A percentile compares a stretch with the other conserved stretches of the same genome.
Conservation (phyloP, 225 moss, liverwort and hornwort genomes). For the Asterella californica region DNA sequence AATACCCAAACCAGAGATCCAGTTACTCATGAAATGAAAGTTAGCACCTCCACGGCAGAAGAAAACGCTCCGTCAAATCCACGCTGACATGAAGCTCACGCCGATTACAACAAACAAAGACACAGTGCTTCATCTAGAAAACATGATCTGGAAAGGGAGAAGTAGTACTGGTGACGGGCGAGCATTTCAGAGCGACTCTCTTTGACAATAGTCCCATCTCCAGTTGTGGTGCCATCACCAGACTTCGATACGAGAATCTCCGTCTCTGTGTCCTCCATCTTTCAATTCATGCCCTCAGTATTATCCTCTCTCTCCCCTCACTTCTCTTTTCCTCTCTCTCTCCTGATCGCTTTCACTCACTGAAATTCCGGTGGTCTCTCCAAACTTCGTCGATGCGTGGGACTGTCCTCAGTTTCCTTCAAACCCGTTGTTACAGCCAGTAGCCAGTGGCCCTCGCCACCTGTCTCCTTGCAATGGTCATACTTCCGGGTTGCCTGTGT, state of each 20-base stretch:
- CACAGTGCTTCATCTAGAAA: background rate
- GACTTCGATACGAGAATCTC: constrained; percentile 10
- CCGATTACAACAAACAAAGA: constrained; percentile 3
- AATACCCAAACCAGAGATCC: background rate
- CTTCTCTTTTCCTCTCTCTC: background rate
- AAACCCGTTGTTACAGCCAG: constrained; percentile 10
- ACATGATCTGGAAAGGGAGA: background rate
- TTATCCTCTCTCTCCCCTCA: background rate
- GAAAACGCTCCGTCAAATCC: background rate
- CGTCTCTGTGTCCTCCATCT: constrained; percentile 39
- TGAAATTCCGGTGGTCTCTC: background rate
- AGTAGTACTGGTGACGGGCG: constrained; percentile 65
- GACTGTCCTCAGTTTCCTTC: background rate
- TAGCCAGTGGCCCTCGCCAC: background rate
- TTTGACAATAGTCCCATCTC: constrained; percentile 34
- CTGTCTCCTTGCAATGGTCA: background rate
- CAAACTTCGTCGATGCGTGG: background rate
- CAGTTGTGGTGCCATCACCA: constrained; percentile 11
- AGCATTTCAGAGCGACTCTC: constrained; percentile 88
- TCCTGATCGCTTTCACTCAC: background rate
- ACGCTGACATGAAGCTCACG: background rate
- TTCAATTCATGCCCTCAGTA: constrained; percentile 24
- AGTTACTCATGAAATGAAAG: background rate
- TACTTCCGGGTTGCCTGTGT: background rate
- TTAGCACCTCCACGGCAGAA: background rate